Conservation (phyloP, 805 yeast species). For the Pichia cephalocereana region DNA sequence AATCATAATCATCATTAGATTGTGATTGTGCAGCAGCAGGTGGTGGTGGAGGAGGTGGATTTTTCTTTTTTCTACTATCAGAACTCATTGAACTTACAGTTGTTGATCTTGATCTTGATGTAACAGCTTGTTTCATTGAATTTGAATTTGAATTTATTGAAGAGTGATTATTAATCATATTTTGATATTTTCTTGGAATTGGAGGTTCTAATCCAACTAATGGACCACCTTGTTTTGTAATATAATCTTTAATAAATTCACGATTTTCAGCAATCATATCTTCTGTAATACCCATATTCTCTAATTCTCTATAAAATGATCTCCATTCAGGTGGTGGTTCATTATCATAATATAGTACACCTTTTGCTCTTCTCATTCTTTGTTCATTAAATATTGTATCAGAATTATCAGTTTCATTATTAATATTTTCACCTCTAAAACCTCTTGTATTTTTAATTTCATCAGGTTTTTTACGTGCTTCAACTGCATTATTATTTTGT, state of each 20-base stretch:
- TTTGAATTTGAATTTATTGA: not conserved
- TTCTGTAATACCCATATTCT: slow-evolving; percentile 70
- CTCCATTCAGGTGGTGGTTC: slow-evolving; percentile 84
- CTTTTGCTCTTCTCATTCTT: slow-evolving; percentile 46
- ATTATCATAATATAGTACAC: slow-evolving; percentile 63
- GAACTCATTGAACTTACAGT: slow-evolving; percentile 9
- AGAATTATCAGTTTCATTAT: not conserved
- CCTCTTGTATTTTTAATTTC: slow-evolving; percentile 35
- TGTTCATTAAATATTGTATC: slow-evolving; percentile 27
- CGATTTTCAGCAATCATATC: slow-evolving; percentile 85
- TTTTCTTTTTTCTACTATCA: slow-evolving; percentile 15
- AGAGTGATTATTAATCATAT: not conserved
- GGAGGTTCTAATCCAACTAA: slow-evolving; percentile 82
- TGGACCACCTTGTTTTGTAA: slow-evolving; percentile 66
- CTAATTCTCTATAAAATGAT: slow-evolving; percentile 60
- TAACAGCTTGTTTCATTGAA: not conserved
- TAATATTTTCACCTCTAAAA: slow-evolving; percentile 48
- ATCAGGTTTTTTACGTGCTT: slow-evolving; percentile 47
- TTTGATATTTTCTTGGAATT: slow-evolving; percentile 53
- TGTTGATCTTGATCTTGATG: slow-evolving; percentile 9
- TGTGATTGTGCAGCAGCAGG: slow-evolving; percentile 10
- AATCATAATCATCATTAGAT: slow-evolving; percentile 6
- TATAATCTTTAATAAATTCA: slow-evolving; percentile 72
- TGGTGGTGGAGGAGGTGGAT: slow-evolving; percentile 34
- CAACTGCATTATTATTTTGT: slow-evolving; percentile 81